A percentile compares a stretch with the other conserved stretches of the same genome.
phyloP scores from a whole-genome alignment of 495 filamentous ascomycete genomes.

The Aspergillus carlsbadensis region DNA sequence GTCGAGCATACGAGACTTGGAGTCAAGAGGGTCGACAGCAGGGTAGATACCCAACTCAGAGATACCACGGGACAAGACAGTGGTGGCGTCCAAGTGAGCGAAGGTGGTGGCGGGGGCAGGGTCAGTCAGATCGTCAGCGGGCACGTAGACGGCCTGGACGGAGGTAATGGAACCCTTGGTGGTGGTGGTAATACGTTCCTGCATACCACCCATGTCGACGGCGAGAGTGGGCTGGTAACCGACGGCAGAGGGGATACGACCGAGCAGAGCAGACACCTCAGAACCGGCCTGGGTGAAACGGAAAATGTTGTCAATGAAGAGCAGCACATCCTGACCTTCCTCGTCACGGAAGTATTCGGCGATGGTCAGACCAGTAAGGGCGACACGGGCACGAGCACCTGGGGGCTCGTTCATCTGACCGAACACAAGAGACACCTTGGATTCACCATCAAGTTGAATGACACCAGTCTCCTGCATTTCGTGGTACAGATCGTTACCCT shows the following conservation, averaged over 20 bases:
- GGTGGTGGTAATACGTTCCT: constrained; percentile 99
- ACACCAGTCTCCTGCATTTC: constrained; percentile 99
- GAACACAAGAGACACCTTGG: constrained; percentile 99
- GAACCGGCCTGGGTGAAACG: constrained; percentile 99
- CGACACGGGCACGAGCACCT: constrained; percentile 99
- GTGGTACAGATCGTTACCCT: constrained; percentile 99
- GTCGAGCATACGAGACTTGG: constrained; percentile 99
- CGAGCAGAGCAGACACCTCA: constrained; percentile 98
- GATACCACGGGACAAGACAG: constrained; percentile 99
- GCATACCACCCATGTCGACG: constrained; percentile 99
- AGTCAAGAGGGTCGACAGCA: constrained; percentile 98
- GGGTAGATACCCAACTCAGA: constrained; percentile 99
- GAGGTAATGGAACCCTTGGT: constrained; percentile 99
- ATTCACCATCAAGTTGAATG: constrained; percentile 98
- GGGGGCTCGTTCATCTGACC: constrained; percentile 99
- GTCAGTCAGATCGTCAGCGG: constrained; percentile 99
- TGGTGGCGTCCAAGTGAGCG: constrained; percentile 99
- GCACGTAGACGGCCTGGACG: constrained; percentile 99
- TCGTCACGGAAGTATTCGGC: constrained; percentile 97
- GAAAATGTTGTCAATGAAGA: constrained; percentile 99
- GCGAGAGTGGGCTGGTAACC: constrained; percentile 99
- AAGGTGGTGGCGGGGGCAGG: constrained; percentile 99
- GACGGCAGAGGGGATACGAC: constrained; percentile 99
- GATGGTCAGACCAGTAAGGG: constrained; percentile 87
- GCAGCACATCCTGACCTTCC: constrained; percentile 98